A percentile compares a stretch with the other conserved stretches of the same genome.
Conservation (phyloP, 2,329 filamentous ascomycete genomes). For the Pezicula radicicola region DNA sequence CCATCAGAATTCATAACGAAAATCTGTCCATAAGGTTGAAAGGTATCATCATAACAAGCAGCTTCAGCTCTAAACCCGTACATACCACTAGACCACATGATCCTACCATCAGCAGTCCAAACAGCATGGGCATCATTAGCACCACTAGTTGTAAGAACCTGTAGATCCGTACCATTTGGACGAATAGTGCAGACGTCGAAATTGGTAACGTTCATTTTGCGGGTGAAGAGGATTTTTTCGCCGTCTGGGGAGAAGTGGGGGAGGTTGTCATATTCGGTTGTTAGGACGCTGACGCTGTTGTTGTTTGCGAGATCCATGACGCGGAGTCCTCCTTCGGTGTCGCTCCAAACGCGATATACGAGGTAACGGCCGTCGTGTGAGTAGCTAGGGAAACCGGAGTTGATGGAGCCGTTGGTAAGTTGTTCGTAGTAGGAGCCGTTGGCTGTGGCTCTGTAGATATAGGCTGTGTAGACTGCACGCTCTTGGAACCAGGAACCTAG, state of each 20-base stretch:
- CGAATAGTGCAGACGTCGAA: constrained; percentile 39
- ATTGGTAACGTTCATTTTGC: constrained; percentile 28
- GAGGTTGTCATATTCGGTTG: constrained; percentile 35
- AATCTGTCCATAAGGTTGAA: constrained; percentile 43
- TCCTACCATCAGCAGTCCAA: constrained; percentile 38
- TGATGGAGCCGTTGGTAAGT: constrained; percentile 31
- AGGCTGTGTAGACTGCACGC: constrained; percentile 21
- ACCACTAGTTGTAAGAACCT: constrained; percentile 28
- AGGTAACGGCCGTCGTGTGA: constrained; percentile 32
- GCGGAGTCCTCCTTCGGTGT: constrained; percentile 28
- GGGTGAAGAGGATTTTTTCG: constrained; percentile 35
- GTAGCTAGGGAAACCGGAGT: constrained; percentile 38
- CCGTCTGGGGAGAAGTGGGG: constrained; percentile 37
- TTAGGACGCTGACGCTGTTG: constrained; percentile 27
- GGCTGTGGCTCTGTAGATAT: constrained; percentile 12
- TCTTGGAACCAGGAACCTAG: constrained; percentile 37
- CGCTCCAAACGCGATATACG: constrained; percentile 32
- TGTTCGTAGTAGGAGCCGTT: constrained; percentile 22
- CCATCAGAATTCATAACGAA: constrained; percentile 41
- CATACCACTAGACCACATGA: constrained; percentile 38
- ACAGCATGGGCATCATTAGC: constrained; percentile 43
- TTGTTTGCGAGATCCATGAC: constrained; percentile 27
- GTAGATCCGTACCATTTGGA: constrained; percentile 36
- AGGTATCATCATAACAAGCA: constrained; percentile 38
- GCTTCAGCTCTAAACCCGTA: constrained; percentile 41